Conservation (phyloP, 2,329 filamentous ascomycete genomes). For the Ilyonectria destructans region DNA sequence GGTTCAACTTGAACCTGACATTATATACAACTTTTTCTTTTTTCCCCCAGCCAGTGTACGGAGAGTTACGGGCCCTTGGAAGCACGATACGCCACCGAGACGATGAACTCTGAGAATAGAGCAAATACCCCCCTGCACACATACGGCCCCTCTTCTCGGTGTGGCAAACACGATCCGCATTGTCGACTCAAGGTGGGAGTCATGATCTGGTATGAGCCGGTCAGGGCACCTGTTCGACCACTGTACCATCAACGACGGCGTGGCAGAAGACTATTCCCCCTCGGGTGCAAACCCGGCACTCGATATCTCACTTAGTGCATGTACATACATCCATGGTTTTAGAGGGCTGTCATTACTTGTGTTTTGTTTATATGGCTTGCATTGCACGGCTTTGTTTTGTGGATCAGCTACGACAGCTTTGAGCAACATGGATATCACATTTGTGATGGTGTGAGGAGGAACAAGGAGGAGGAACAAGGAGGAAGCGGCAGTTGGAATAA, state of each 20-base stretch:
- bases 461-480: slow-evolving; percentile 37
- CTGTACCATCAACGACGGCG: slow-evolving; percentile 42
- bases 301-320: slow-evolving; percentile 38
- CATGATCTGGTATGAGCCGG: slow-evolving; percentile 32
- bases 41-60: slow-evolving; percentile 21
- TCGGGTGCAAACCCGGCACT: slow-evolving; percentile 44
- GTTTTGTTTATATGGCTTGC: slow-evolving; percentile 40
- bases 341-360: slow-evolving; percentile 22
- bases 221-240: slow-evolving; percentile 29
- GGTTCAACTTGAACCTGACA: slow-evolving; percentile 12
- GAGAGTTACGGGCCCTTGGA: slow-evolving; percentile 18
- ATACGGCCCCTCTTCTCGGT: slow-evolving; percentile 30
- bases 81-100: slow-evolving; percentile 12
- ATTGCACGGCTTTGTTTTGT: slow-evolving; percentile 41
- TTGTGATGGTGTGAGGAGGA: slow-evolving; percentile 34
- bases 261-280: slow-evolving; percentile 43
- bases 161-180: slow-evolving; percentile 30
- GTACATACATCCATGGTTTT: slow-evolving; percentile 42
- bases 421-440: slow-evolving; percentile 37
- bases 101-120: slow-evolving; percentile 30
- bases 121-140: slow-evolving; percentile 35
- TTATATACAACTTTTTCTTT: slow-evolving; percentile 15
- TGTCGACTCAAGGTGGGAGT: slow-evolving; percentile 29
- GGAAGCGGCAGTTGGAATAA: slow-evolving; percentile 39
- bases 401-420: slow-evolving; percentile 35